Percentiles rank a stretch among this genome's conserved stretches.
These are phyloP conservation scores for Dryadomyces quercus-mongolicae DNA, from an alignment of 2,329 filamentous ascomycete species.

Conservation along the genomic window DNA sequence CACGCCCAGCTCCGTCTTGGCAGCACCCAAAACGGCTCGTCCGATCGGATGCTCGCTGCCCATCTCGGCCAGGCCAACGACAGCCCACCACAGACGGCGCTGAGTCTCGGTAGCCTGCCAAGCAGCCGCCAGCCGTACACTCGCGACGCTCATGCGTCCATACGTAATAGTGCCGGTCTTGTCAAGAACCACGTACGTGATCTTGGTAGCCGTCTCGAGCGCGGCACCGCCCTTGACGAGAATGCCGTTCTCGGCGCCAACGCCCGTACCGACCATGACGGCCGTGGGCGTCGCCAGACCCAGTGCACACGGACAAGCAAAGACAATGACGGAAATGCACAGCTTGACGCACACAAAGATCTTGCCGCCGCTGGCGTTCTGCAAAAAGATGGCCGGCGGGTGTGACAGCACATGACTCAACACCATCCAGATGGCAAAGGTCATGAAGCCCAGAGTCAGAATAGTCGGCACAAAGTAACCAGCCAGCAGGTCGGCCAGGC, in stretches of 20 bases:
- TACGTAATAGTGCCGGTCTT: constrained; percentile 93
- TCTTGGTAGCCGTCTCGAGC: constrained; percentile 78
- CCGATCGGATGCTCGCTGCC: constrained; percentile 93
- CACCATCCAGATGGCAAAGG: constrained; percentile 89
- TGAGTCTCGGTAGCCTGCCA: constrained; percentile 62
- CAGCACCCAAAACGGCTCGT: constrained; percentile 67
- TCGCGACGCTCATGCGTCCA: constrained; percentile 88
- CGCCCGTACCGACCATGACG: constrained; percentile 97
- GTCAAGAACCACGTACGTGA: constrained; percentile 84
- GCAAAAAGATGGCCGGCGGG: constrained; percentile 80
- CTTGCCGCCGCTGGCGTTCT: constrained; percentile 72
- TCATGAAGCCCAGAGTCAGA: constrained; percentile 68
- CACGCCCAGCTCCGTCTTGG: constrained; percentile 64
- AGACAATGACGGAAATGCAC: constrained; percentile 96
- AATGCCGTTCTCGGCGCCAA: constrained; percentile 90
- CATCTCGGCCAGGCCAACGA: constrained; percentile 90
- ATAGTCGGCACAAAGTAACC: constrained; percentile 92
- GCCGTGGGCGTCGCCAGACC: constrained; percentile 91
- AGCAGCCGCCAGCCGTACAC: constrained; percentile 48
- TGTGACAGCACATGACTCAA: constrained; percentile 73
- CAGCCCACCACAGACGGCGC: constrained; percentile 81
- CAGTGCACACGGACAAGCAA: constrained; percentile 94
- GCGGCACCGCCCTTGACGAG: constrained; percentile 95
- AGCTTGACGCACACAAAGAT: constrained; percentile 95
- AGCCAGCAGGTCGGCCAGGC: constrained; percentile 79